A percentile compares a stretch with the other conserved stretches of the same genome.
These are phyloP conservation scores for Gentiana straminea DNA, from an alignment of 257 asterid genomes.

Conservation along the genomic window DNA sequence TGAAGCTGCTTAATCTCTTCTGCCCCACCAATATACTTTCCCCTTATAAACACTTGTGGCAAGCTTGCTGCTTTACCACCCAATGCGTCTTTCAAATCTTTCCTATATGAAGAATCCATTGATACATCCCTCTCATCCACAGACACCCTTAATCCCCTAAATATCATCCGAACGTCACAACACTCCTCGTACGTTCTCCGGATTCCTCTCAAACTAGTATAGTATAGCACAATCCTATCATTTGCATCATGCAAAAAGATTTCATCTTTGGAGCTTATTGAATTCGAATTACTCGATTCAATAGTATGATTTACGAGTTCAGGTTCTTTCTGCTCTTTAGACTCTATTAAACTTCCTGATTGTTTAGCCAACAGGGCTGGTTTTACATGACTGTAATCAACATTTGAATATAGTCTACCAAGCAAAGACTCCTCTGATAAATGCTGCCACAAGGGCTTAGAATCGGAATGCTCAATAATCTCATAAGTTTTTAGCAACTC, in stretches of 20 bases:
- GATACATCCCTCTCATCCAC: slow-evolving; percentile 85
- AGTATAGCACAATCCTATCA: slow-evolving; percentile 24
- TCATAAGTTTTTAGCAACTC: slow-evolving; percentile 29
- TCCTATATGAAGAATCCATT: slow-evolving; percentile 65
- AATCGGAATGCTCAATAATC: slow-evolving; percentile 31
- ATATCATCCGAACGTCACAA: slow-evolving; percentile 52
- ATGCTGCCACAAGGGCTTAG: slow-evolving; percentile 44
- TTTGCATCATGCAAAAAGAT: too few relatives aligned
- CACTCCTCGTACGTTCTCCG: slow-evolving; percentile 74
- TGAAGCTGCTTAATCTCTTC: slow-evolving; percentile 70
- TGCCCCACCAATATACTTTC: slow-evolving; percentile 60
- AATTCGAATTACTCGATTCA: too few relatives aligned
- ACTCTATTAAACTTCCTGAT: slow-evolving; percentile 3
- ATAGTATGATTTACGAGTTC: too few relatives aligned
- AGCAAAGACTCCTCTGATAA: slow-evolving; percentile 34
- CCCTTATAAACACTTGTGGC: slow-evolving; percentile 64
- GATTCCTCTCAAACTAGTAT: slow-evolving; percentile 84
- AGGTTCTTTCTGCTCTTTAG: too few relatives aligned
- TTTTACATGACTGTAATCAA: slow-evolving; percentile 24
- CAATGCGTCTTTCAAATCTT: slow-evolving; percentile 14
- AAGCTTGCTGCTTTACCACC: slow-evolving; percentile 40
- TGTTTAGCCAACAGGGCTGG: slow-evolving; percentile 27
- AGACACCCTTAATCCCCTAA: slow-evolving; percentile 48
- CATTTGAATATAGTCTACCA: slow-evolving; percentile 30
- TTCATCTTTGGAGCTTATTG: too few relatives aligned